Evolutionary conservation across 2,329 filamentous ascomycete genomes (phyloP), one percentile per base, ranked within the genome.

Genomic region (Daldinia sp.): DNA sequence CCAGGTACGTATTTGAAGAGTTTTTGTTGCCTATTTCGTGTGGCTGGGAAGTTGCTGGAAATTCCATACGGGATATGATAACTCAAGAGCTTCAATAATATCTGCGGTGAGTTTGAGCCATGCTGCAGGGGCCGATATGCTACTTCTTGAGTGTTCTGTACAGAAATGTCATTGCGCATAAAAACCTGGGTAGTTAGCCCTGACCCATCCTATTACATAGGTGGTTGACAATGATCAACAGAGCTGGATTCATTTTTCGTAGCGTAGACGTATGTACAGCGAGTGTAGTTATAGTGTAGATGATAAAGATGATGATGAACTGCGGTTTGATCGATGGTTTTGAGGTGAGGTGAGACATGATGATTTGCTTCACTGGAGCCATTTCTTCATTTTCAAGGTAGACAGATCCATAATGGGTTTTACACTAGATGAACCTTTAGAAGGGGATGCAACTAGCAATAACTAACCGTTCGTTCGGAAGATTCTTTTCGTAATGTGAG

Each of bases 181-280:
- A 50, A 60, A 57, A 62, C 10, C 23, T 61, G 41, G 39, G 39
- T 63, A 57, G 18, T 33, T 62, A 42, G 15, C 37, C 26, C 20
- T 59, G 56, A 48, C 42, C 56, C 46, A 44, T 48, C 51, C 30
- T 55, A 33, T 20, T 56, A 37, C 20, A 28, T 51, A 51, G 39
- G 35, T 59, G 10, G 53, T 65, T 69, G 65, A 71, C 66, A 56
- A 66, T 63, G 68, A 71, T 71, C 65, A 60, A 69, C 68, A 71
- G 65, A 65, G 65, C 65, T 46, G 59, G 28, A 69, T 59, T 66
- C 62, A 66, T 55, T 18, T 9, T 56, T 10, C 10, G 33, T 35
- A 35, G 33, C 41, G 26, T 30, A 61, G 62, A 59, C 51, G 48
- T n/a, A 41, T 39, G 33, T 23, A 23, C 2, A 23, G 20, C 20